These are phyloP conservation scores for Marasmius oreades DNA, from an alignment of 1,284 basidiomycete genomes.

Conservation along the genomic window DNA sequence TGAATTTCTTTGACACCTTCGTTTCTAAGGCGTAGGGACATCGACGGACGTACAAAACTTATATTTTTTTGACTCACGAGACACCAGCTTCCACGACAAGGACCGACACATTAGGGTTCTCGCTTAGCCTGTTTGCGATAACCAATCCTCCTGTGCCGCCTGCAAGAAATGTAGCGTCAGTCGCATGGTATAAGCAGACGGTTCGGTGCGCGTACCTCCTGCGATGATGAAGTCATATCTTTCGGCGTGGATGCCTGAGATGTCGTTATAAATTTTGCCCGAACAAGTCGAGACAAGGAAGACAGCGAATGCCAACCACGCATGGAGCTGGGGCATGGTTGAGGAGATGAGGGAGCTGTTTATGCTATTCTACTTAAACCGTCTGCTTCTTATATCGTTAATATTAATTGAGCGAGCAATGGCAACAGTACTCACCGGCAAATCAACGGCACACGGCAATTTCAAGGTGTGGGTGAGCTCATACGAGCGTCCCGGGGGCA, in stretches of 20 bases:
- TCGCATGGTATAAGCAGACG: neutral
- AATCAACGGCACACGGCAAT: no score
- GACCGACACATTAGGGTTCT: constrained; percentile 35
- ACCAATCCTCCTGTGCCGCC: constrained; percentile 9
- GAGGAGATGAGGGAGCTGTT: neutral
- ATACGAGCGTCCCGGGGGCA: no score
- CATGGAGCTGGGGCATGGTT: neutral
- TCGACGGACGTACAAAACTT: neutral
- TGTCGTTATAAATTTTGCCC: neutral
- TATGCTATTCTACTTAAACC: neutral
- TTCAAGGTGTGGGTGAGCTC: no score
- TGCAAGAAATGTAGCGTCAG: neutral
- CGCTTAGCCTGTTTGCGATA: constrained; percentile 40
- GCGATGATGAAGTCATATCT: neutral
- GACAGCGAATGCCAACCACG: neutral
- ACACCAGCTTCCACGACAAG: constrained; percentile 38
- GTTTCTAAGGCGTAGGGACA: neutral
- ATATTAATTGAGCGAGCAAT: neutral
- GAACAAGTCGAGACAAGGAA: neutral
- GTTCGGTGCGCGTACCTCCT: neutral
- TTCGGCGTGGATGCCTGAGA: neutral
- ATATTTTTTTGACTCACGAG: neutral
- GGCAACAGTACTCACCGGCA: neutral
- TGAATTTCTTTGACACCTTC: neutral
- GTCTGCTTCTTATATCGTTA: neutral